Evolutionary conservation across 1,139 yeast genomes (phyloP).

Genomic region (Tardiomyces depauwii): DNA sequence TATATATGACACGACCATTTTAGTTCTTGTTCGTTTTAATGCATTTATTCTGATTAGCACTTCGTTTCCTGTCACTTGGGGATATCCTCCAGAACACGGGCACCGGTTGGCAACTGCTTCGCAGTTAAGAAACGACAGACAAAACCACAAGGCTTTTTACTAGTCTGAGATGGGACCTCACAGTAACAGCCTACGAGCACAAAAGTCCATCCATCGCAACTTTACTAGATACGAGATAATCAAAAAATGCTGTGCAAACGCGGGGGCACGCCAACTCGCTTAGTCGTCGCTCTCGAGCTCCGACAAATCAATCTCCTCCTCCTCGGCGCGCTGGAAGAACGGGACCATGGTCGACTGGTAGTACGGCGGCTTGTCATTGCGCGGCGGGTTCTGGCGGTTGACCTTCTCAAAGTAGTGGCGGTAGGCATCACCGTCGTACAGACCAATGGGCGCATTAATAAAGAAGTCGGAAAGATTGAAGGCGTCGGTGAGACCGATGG

Average conservation of each 20-base stretch:
- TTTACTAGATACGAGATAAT: too few relatives aligned
- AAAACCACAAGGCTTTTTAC: too few relatives aligned
- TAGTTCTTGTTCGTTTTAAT: too few relatives aligned
- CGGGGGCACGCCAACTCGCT: background rate
- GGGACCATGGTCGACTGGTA: constrained; percentile 30
- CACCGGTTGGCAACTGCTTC: too few relatives aligned
- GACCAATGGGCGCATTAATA: constrained; percentile 79
- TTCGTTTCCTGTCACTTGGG: too few relatives aligned
- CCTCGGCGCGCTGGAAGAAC: constrained; percentile 27
- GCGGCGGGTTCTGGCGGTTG: constrained; percentile 25
- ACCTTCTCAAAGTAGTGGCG: constrained; percentile 49
- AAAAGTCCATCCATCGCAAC: too few relatives aligned
- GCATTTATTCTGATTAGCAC: too few relatives aligned
- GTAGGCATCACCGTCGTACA: constrained; percentile 77
- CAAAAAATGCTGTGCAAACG: background rate
- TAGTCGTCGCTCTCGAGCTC: background rate
- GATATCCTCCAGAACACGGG: too few relatives aligned
- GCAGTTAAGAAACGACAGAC: too few relatives aligned
- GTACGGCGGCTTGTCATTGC: constrained; percentile 27
- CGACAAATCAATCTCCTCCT: constrained; percentile 8
- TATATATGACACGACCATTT: too few relatives aligned
- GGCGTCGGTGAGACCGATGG: constrained; percentile 75
- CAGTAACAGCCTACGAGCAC: too few relatives aligned
- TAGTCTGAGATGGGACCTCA: too few relatives aligned
- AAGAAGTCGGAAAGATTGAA: constrained; percentile 78